Evolutionary conservation across 129 eudicot genomes (phyloP), one percentile per base, ranked within the genome.

Genomic region (Gnaphalium uliginosum): DNA sequence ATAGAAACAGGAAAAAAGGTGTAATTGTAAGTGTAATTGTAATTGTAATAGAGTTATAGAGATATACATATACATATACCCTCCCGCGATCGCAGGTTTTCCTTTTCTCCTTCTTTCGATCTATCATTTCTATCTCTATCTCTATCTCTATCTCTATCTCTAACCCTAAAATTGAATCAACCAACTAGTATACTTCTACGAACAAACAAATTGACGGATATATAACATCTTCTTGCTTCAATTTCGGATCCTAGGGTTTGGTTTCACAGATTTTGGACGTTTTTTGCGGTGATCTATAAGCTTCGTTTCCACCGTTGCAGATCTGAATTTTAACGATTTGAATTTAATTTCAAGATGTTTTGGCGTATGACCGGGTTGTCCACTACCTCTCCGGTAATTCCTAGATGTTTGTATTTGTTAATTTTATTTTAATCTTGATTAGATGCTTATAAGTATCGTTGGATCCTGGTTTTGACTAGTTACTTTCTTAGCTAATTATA

Each of bases 341-440:
- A 57, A 30, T 69, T 63, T 25, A 68, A 24, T 82, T 85, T 72
- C 26, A 83, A 64, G 75, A 91, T 91, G 97, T 92, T 89, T 76
- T 92, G 97, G 97, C 97, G 96, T 77, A 92, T 92, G 97, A 82
- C 97, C 72, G 96, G 97, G 5, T 69, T 92, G 78, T 87, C 97
- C 89, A 87, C 96, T 58, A 86, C 96, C 63, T 92, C 97, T 78
- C 97, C 97, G 76, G 97, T 92, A 76, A 61, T 86, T 87, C 26
- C n/a, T 57, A 0, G 56, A 25, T 68, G 33, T 32, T 66, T 29
- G 1, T 62, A 0, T 53, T 3, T 33, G n/a, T 80, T 39, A 29
- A 46, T 18, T 53, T 9, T 48, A 1, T 8, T 65, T 24, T 3
- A 54, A 19, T 51, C 13, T 57, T 78, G 66, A 63, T 71, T 75